Conservation (phyloP, 1,139 yeast genomes). For the Saccharomycopsis phalli region DNA sequence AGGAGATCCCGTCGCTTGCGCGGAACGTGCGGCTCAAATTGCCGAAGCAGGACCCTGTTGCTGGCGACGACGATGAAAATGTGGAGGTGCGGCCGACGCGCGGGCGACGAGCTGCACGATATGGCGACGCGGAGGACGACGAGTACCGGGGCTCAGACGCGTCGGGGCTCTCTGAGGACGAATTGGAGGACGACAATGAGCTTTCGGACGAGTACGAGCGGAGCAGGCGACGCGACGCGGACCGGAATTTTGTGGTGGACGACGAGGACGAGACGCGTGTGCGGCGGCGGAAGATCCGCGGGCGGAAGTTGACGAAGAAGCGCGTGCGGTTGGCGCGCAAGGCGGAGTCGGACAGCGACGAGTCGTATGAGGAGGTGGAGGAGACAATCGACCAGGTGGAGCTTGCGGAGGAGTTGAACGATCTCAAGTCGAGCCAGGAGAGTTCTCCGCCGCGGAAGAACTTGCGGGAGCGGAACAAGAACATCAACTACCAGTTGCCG, state of each 20-base stretch:
- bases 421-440: conserved; percentile 26
- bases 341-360: conserved; percentile 15
- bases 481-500: conserved; percentile 75
- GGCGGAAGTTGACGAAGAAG: conserved; percentile 14
- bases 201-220: conserved; percentile 21
- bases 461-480: conserved; percentile 62
- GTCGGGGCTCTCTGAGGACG: conserved; percentile 18
- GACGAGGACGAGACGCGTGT: conserved; percentile 22
- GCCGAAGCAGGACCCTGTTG: conserved; percentile 8
- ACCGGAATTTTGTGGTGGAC: conserved; percentile 23
- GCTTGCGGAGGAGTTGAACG: conserved; percentile 33
- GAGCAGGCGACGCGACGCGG: not conserved
- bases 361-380: conserved; percentile 16
- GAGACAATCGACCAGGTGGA: conserved; percentile 20
- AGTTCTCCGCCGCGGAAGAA: conserved; percentile 42
- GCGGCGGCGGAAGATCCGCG: conserved; percentile 20
- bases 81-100: conserved; percentile 17
- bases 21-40: conserved; percentile 11
- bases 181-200: conserved; percentile 21
- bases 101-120: conserved; percentile 14
- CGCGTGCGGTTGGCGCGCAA: not conserved
- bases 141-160: conserved; percentile 21
- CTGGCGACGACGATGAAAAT: conserved; percentile 21
- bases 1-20: conserved; percentile 12
- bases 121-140: conserved; percentile 20